phyloP scores from a whole-genome alignment of 495 filamentous ascomycete genomes.

The Amniculicola lignicola region DNA sequence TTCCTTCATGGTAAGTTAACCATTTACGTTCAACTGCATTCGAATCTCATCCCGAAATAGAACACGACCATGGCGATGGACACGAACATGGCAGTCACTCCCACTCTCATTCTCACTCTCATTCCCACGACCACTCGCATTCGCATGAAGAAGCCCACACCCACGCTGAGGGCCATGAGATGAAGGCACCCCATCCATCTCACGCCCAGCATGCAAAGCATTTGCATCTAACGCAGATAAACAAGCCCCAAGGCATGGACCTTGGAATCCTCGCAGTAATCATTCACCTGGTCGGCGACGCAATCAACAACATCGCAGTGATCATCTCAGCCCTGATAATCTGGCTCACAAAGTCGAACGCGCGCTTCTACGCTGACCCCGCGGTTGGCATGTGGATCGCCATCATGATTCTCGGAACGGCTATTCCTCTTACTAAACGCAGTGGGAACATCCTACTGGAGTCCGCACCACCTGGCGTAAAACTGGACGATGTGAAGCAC shows the following conservation, averaged over 20 bases:
- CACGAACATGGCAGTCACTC: slow-evolving; percentile 14
- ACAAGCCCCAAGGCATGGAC: slow-evolving; percentile 36
- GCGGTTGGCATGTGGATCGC: slow-evolving; percentile 92
- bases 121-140: slow-evolving; percentile 7
- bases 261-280: slow-evolving; percentile 51
- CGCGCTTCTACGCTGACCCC: slow-evolving; percentile 80
- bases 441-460: slow-evolving; percentile 40
- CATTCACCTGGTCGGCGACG: slow-evolving; percentile 73
- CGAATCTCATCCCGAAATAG: not conserved
- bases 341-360: slow-evolving; percentile 71
- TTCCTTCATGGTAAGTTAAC: slow-evolving; percentile 27
- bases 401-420: slow-evolving; percentile 73
- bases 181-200: not conserved
- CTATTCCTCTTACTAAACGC: slow-evolving; percentile 45
- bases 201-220: slow-evolving; percentile 14
- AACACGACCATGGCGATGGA: slow-evolving; percentile 30
- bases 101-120: slow-evolving; percentile 3
- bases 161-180: not conserved
- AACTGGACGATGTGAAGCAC: slow-evolving; percentile 27
- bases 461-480: slow-evolving; percentile 32
- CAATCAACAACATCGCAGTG: slow-evolving; percentile 93
- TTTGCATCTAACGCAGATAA: slow-evolving; percentile 12
- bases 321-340: slow-evolving; percentile 88
- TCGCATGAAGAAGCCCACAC: slow-evolving; percentile 7
- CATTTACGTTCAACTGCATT: not conserved